Evolutionary conservation across 2,329 filamentous ascomycete genomes (phyloP), one percentile per base, ranked within the genome.

Genomic region (Monosporascus sp.): DNA sequence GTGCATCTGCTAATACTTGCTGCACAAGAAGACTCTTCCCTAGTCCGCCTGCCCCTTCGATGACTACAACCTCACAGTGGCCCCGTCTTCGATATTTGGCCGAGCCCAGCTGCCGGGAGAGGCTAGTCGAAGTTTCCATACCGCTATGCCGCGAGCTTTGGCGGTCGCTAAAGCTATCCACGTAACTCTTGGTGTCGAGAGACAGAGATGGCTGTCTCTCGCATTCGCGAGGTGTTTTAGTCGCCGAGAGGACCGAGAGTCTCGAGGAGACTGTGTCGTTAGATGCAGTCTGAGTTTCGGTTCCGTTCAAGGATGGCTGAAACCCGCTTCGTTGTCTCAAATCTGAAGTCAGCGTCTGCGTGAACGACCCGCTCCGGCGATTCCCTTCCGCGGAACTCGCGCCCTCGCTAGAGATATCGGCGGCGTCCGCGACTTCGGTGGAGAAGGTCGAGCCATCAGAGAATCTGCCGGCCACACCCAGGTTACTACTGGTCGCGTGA

Each of bases 1-100:
- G 74, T 17, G 81, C 81, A 58, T 87, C 83, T 3, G 78, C 72
- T 43, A 85, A 74, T 5, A 85, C 79, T 8, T 82, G 83, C 60
- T 86, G 82, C 25, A 85, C 80, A 17, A 87, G 73, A 54, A 80
- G 82, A 57, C 79, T 85, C 66, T 87, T 87, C 17, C 84, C 84
- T n/a, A 86, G 69, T 1, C 84, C 84, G 3, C 79, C 82, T 14
- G 78, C 74, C 31, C 84, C 84, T 58, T 84, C 80, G 50, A 87
- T 77, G 17, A 77, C 75, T 20, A 86, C 72, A 25, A 87, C 77
- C 61, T 87, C 84, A 60, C 83, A 86, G 50, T 85, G 83, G 2
- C 83, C 83, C 24, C 79, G 77, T 41, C 81, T 75, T 35, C 79
- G 74, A 54, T 84, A 84, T 61, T 85, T 86, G 55, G 77, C 75